Base-by-base conservation (phyloP, 2,329 filamentous ascomycete genomes). In the Pezizomycotina sp. region DNA sequence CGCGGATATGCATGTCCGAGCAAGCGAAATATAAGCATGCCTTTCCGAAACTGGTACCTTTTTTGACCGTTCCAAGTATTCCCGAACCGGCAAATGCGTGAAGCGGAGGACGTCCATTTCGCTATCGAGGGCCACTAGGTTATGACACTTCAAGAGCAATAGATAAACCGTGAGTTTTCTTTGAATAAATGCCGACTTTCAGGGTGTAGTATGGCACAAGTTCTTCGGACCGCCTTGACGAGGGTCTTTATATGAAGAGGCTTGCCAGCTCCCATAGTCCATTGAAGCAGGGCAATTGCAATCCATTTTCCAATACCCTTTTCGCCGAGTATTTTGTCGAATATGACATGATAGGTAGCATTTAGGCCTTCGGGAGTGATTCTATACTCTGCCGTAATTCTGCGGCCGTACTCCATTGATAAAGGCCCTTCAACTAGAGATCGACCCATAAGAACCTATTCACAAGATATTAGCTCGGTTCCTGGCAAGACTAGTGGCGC, bases 11-110 rank as follows among this genome's bases (percentile, higher is more conserved):
- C n/a, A n/a, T n/a, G n/a, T n/a, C n/a, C n/a, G n/a, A n/a, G n/a
- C n/a, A n/a, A n/a, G n/a, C n/a, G n/a, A n/a, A n/a, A n/a, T n/a
- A n/a, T n/a, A n/a, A n/a, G n/a, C n/a, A n/a, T n/a, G n/a, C n/a
- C n/a, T n/a, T n/a, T n/a, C n/a, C n/a, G n/a, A n/a, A n/a, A n/a
- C n/a, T n/a, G n/a, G n/a, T n/a, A n/a, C n/a, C n/a, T n/a, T n/a
- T n/a, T n/a, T n/a, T n/a, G n/a, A n/a, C n/a, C n/a, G n/a, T n/a
- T n/a, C n/a, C n/a, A 49, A 18, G 30, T 35, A 49, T 28, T 49
- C 46, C 10, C 22, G 27, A 7, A 45, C 43, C 2, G 47, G 48
- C 8, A 48, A 24, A 24, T 49, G 47, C 3, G 46, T 36, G 34
- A 48, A 48, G 5, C 43, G 46, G 8, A 49, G 19, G 21, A 47